These are phyloP conservation scores for Apostasia shenzhenica DNA, from an alignment of 106 monocot species.

Conservation along the genomic window DNA sequence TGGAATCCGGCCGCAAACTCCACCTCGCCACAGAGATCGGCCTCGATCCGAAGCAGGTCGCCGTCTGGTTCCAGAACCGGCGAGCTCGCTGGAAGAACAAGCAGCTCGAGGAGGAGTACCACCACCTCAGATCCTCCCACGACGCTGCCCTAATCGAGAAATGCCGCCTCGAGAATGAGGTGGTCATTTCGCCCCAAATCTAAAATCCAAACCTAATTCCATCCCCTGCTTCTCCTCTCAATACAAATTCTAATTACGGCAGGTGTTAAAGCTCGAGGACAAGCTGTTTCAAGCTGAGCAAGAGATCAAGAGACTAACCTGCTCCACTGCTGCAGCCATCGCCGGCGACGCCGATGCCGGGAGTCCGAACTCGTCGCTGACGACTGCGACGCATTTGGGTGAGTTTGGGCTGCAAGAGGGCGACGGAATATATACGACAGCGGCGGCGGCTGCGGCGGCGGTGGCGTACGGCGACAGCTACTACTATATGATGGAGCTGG, in stretches of 20 bases:
- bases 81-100: conserved; percentile 71
- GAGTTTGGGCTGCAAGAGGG: conserved; percentile 28
- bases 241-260: background rate
- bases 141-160: conserved; percentile 39
- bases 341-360: background rate
- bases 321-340: background rate
- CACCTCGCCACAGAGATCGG: conserved; percentile 48
- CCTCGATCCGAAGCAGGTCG: conserved; percentile 66
- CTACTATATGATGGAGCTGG: conserved; percentile 33
- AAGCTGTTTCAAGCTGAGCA: conserved; percentile 40
- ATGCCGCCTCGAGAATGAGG: conserved; percentile 61
- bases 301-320: conserved; percentile 39
- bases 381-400: conserved; percentile 21
- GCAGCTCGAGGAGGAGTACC: conserved; percentile 58
- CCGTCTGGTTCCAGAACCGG: conserved; percentile 82
- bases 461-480: conserved; percentile 9
- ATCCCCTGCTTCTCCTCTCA: background rate
- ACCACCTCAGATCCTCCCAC: conserved; percentile 36
- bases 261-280: conserved; percentile 48
- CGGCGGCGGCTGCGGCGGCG: background rate
- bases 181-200: conserved; percentile 3
- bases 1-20: conserved; percentile 56
- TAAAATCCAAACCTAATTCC: background rate
- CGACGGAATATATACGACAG: background rate
- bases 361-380: conserved; percentile 51